A percentile compares a stretch with the other conserved stretches of the same genome.
These are phyloP conservation scores for Mariannaea elegans DNA, from an alignment of 2,329 filamentous ascomycete species.

Conservation along the genomic window DNA sequence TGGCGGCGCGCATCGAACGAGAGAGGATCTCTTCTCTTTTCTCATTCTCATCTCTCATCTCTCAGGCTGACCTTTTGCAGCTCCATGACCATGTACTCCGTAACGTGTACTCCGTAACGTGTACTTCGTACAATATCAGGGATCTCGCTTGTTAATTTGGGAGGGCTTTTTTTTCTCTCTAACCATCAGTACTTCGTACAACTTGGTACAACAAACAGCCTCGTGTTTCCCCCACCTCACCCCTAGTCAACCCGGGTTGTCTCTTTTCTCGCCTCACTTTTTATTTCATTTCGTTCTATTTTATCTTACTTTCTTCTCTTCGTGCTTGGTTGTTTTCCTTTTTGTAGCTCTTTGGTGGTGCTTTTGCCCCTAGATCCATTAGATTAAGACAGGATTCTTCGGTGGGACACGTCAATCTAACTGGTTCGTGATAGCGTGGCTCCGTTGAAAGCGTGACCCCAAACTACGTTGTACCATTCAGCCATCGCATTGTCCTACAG, in stretches of 20 bases:
- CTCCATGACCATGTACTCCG: too few relatives aligned
- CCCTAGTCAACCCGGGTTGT: not conserved
- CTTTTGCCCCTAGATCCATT: slow-evolving; percentile 28
- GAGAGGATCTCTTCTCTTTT: slow-evolving; percentile 12
- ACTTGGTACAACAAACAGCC: slow-evolving; percentile 13
- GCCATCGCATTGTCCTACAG: not conserved
- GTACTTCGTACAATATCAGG: too few relatives aligned
- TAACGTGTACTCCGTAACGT: too few relatives aligned
- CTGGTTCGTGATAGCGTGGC: slow-evolving; percentile 13
- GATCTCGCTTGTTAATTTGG: not conserved
- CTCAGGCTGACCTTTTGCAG: too few relatives aligned
- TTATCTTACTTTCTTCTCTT: slow-evolving; percentile 7
- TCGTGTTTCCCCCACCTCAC: slow-evolving; percentile 8
- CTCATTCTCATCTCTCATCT: slow-evolving; percentile 6
- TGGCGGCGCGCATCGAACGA: not conserved
- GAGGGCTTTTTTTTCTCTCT: not conserved
- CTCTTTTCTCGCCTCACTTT: slow-evolving; percentile 1
- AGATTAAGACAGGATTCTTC: slow-evolving; percentile 38
- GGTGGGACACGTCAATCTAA: slow-evolving; percentile 39
- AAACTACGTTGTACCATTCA: not conserved
- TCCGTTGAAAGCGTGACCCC: not conserved
- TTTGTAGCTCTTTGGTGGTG: slow-evolving; percentile 10
- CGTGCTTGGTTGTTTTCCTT: slow-evolving; percentile 18
- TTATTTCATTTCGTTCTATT: slow-evolving; percentile 4
- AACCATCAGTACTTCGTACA: slow-evolving; percentile 4